Evolutionary conservation across 352 stramenopile species (phyloP), one percentile per base, ranked within the genome.

Genomic region (Pythium diclinum): DNA sequence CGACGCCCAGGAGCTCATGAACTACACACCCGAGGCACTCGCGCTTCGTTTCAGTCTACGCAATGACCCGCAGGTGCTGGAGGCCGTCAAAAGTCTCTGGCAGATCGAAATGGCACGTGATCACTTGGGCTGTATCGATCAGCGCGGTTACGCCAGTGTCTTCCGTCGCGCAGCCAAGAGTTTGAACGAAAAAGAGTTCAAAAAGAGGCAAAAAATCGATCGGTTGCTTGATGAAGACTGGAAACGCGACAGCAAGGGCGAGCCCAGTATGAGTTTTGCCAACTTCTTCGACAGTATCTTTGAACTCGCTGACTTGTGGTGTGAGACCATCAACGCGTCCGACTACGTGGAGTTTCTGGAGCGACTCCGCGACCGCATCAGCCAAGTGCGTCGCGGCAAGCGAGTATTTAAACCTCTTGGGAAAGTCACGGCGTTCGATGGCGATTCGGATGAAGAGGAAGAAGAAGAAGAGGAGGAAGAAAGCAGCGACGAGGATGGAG

Each of bases 281-380:
- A 80, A 71, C 34, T 92, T 91, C 62, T 89, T 91, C 16, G 78
- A 92, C 47, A 86, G 76, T 46, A 76, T 88, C 3, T 92, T 92
- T 34, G 83, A 92, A 53, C 63, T 92, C 9, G 79, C 75, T 0
- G 81, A 92, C 68, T 66, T 91, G 19, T 92, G 81, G 81, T 91
- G 79, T 60, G 81, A 91, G 54, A 85, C 75, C 7, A 91, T 85
- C 48, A 71, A 92, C 28, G 80, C 66, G 9, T 71, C 79, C 4
- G 83, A 92, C 52, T 91, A 92, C 46, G 63, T 87, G 28, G 40
- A 46, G 3, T 92, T 92, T 57, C 69, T 92, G 17, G 59, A 72
- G 32, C 65, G 54, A 2, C 44, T 91, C 11, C 60, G 74, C 4
- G 52, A 69, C 8, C 56, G 77, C 11, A 77, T 91, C 30, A 89